Base-by-base conservation (phyloP, 345 rosid species). In the Abelmoschus esculentus region DNA sequence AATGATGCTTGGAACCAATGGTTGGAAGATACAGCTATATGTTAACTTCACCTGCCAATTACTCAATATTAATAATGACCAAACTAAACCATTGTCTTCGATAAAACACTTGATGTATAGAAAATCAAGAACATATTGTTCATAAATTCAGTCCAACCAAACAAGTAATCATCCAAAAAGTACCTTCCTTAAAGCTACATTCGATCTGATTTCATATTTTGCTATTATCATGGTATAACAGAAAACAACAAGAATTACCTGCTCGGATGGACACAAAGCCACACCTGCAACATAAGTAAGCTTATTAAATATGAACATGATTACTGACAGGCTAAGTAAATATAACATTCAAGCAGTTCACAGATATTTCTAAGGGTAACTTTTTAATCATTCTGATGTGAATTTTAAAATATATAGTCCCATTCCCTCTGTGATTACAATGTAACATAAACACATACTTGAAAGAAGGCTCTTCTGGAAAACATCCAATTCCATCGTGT, bases 281-380 rank as follows among this genome's bases (percentile, higher is more conserved):
- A 67, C 75, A 67, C 86, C 98, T 93, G 89, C 78, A 82, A 74
- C 62, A 76, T 47, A 73, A 77, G 47, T 31, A 75, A 69, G 70
- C 75, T 78, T 69, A 53, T 15, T 78, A 72, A 72, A 65, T 34
- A 55, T 42, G 52, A 18, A 61, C 7, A 70, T 42, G 8, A 60
- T 11, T 58, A 29, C 57, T 7, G 13, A 65, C 15, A 53, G 55
- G 67, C n/a, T 14, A 10, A 59, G 42, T 17, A 32, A 19, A 22
- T 56, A 70, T 66, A 40, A 63, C 6, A 36, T 36, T 36, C 32
- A 42, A 6, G 14, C 26, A 32, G 5, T 26, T 31, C 2, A 5
- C 10, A 32, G 64, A 60, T 60, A 60, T 32, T 60, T 60, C 64
- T 7, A 15, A 15, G 12, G 9, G 64, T 31, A 60, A 60, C 42